Conservation (phyloP, 2,329 filamentous ascomycete genomes). For the Emmonsiellopsis sp. region DNA sequence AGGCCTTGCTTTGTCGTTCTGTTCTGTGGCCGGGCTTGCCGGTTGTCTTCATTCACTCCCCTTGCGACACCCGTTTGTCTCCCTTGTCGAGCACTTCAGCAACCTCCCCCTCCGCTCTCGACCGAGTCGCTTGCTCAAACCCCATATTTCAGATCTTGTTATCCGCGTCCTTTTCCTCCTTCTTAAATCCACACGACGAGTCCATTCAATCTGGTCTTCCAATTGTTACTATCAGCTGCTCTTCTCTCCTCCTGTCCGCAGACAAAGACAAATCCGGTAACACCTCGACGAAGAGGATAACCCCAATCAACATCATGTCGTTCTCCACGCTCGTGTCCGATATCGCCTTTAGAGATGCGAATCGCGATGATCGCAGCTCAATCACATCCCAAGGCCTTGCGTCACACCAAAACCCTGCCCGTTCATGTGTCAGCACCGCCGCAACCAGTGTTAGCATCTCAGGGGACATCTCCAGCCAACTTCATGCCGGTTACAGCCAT, state of each 20-base stretch:
- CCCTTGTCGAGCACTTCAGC: too few species aligned
- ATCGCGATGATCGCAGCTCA: slow-evolving; percentile 34
- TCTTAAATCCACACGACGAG: too few species aligned
- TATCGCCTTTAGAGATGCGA: slow-evolving; percentile 36
- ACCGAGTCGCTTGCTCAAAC: too few species aligned
- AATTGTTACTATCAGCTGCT: background rate
- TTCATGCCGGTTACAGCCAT: slow-evolving; percentile 75
- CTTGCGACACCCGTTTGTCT: too few species aligned
- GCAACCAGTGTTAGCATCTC: slow-evolving; percentile 45
- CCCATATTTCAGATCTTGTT: too few species aligned
- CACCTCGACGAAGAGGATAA: background rate
- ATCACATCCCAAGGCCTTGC: slow-evolving; percentile 30
- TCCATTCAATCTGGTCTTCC: too few species aligned
- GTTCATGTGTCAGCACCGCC: slow-evolving; percentile 39
- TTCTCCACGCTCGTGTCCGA: slow-evolving; percentile 44
- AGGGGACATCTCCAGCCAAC: slow-evolving; percentile 68
- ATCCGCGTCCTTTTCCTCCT: too few species aligned
- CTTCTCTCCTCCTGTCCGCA: background rate
- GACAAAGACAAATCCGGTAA: background rate
- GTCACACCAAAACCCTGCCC: slow-evolving; percentile 28
- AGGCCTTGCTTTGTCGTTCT: too few species aligned
- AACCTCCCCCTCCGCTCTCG: too few species aligned
- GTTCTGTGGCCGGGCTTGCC: too few species aligned
- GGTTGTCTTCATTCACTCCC: too few species aligned
- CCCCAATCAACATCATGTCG: slow-evolving; percentile 29